These are phyloP conservation scores for Penicillium hesseltinei DNA, from an alignment of 2,329 filamentous ascomycete genomes.

Conservation along the genomic window DNA sequence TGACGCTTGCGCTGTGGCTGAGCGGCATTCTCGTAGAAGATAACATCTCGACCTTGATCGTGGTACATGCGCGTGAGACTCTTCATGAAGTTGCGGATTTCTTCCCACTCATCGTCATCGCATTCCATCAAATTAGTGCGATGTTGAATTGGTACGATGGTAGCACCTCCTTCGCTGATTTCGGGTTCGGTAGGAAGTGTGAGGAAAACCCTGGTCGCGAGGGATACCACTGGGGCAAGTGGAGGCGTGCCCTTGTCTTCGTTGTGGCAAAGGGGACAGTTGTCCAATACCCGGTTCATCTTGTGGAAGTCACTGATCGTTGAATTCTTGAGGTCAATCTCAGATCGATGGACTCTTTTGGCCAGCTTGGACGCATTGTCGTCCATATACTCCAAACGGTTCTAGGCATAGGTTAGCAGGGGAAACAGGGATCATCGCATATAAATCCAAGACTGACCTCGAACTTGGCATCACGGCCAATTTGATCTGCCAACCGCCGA, in stretches of 20 bases:
- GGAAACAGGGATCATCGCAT: not conserved
- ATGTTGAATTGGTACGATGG: constrained; percentile 87
- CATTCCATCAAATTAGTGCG: constrained; percentile 90
- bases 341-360: constrained; percentile 80
- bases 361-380: constrained; percentile 92
- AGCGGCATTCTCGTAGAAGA: constrained; percentile 98
- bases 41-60: constrained; percentile 82
- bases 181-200: constrained; percentile 90
- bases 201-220: constrained; percentile 81
- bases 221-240: constrained; percentile 77
- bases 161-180: constrained; percentile 74
- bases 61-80: constrained; percentile 90
- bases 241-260: constrained; percentile 78
- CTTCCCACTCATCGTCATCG: constrained; percentile 99
- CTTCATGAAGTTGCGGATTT: constrained; percentile 99
- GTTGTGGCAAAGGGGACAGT: constrained; percentile 87
- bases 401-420: constrained; percentile 37
- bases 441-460: constrained; percentile 50
- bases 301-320: constrained; percentile 88
- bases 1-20: constrained; percentile 74
- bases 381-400: constrained; percentile 95
- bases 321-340: constrained; percentile 80
- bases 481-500: constrained; percentile 80
- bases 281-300: constrained; percentile 80
- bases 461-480: constrained; percentile 89